These are phyloP conservation scores for Fraxinus xanthoxyloides DNA, from an alignment of 305 asterid species.

Conservation along the genomic window DNA sequence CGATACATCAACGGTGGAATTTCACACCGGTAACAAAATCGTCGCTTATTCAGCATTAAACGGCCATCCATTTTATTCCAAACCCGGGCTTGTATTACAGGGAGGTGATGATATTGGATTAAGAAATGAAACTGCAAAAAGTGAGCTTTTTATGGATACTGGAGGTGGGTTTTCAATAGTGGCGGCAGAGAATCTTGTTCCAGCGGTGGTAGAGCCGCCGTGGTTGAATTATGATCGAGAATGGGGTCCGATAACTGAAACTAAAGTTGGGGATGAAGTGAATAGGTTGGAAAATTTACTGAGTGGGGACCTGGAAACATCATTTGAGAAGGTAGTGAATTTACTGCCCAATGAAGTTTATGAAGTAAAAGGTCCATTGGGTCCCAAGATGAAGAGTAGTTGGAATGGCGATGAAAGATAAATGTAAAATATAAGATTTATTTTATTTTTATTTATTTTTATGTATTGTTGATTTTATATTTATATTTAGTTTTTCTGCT, in stretches of 20 bases:
- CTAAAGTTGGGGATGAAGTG: slow-evolving; percentile 41
- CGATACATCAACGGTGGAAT: slow-evolving; percentile 50
- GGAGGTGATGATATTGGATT: slow-evolving; percentile 54
- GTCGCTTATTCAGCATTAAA: slow-evolving; percentile 47
- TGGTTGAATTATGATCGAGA: slow-evolving; percentile 63
- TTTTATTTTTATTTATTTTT: too few relatives aligned
- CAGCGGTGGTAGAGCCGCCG: slow-evolving; percentile 55
- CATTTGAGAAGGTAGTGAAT: slow-evolving; percentile 36
- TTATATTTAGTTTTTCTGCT: too few relatives aligned
- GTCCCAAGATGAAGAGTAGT: slow-evolving; percentile 64
- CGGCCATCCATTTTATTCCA: slow-evolving; percentile 57
- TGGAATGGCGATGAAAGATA: slow-evolving; percentile 70
- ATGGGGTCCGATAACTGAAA: slow-evolving; percentile 72
- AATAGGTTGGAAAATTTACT: slow-evolving; percentile 33
- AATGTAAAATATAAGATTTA: background rate
- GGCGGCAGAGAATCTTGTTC: slow-evolving; percentile 45
- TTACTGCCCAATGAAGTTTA: slow-evolving; percentile 56
- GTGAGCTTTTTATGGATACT: slow-evolving; percentile 51
- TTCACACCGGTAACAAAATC: slow-evolving; percentile 37
- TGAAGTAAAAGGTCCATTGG: slow-evolving; percentile 72
- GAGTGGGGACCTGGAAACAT: slow-evolving; percentile 30
- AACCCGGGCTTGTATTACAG: slow-evolving; percentile 49
- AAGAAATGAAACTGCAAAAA: slow-evolving; percentile 58
- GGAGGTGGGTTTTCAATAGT: slow-evolving; percentile 43
- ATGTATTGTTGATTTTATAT: too few relatives aligned